These are phyloP conservation scores for Ambrosia hybrid DNA, from an alignment of 140 eudicot species.

Conservation along the genomic window DNA sequence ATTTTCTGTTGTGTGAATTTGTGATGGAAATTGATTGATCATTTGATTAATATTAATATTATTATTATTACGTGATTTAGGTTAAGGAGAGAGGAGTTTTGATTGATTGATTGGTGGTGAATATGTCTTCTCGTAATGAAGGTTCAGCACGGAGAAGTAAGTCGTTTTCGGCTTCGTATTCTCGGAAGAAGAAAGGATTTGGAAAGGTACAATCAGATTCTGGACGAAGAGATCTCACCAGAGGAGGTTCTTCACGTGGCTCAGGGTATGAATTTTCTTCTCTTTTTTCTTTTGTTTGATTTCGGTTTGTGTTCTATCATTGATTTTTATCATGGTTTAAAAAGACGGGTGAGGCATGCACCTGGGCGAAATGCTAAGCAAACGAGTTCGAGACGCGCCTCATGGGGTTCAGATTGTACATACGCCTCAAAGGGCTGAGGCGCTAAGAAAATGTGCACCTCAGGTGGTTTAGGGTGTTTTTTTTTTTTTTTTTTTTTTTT, in stretches of 20 bases:
- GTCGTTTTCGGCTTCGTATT: slow-evolving; percentile 32
- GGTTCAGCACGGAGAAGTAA: slow-evolving; percentile 52
- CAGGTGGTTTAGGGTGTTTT: too few relatives aligned
- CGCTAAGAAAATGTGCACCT: too few relatives aligned
- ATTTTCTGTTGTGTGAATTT: background rate
- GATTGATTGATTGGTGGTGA: slow-evolving; percentile 15
- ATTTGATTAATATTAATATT: background rate
- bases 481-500: too few relatives aligned
- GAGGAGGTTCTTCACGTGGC: slow-evolving; percentile 40
- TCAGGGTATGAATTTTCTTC: slow-evolving; percentile 20
- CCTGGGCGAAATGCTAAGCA: too few relatives aligned
- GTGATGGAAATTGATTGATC: background rate
- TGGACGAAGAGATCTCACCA: slow-evolving; percentile 1
- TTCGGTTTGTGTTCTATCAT: background rate
- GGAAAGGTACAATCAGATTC: slow-evolving; percentile 46
- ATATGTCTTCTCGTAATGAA: slow-evolving; percentile 61
- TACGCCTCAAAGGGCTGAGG: too few relatives aligned
- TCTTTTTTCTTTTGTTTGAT: background rate
- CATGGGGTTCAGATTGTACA: too few relatives aligned
- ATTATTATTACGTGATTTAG: background rate
- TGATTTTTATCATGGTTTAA: too few relatives aligned
- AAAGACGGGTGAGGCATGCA: too few relatives aligned
- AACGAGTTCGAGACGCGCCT: too few relatives aligned
- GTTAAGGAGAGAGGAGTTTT: background rate
- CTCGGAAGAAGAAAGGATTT: slow-evolving; percentile 40